A percentile compares a stretch with the other conserved stretches of the same genome.
Evolutionary conservation across 169 alveolate species (phyloP).

Genomic region (Cystoisospora suis): DNA sequence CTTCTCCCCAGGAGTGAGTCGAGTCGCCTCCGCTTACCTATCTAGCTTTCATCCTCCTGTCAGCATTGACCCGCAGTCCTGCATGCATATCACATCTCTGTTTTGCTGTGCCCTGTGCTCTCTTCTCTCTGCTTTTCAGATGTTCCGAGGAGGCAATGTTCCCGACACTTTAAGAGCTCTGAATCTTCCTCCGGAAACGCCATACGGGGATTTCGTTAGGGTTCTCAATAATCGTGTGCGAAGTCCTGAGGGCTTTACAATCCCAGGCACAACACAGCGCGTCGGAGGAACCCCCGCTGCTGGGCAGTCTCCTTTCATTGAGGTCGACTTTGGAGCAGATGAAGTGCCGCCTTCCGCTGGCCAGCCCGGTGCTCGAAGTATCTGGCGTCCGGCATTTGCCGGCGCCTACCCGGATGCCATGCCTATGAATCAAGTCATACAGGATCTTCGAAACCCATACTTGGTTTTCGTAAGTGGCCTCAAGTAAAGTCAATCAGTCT

Average conservation of each 20-base stretch:
- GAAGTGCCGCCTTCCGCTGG: neutral
- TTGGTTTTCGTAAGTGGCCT: neutral
- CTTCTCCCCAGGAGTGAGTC: no score
- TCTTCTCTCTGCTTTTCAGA: neutral
- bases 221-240: neutral
- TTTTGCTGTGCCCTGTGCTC: neutral
- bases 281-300: neutral
- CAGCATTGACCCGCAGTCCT: neutral
- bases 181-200: neutral
- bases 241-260: conserved; percentile 7
- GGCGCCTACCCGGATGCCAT: conserved; percentile 14
- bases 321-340: neutral
- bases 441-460: neutral
- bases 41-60: neutral
- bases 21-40: neutral
- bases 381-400: neutral
- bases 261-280: neutral
- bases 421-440: neutral
- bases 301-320: neutral
- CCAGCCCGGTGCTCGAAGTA: neutral
- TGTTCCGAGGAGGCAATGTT: neutral
- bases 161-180: neutral
- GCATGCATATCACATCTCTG: neutral
- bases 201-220: neutral
- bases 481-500: neutral